These are phyloP conservation scores for Hondaea fermentalgiana DNA, from an alignment of 108 stramenopile genomes.

Conservation along the genomic window DNA sequence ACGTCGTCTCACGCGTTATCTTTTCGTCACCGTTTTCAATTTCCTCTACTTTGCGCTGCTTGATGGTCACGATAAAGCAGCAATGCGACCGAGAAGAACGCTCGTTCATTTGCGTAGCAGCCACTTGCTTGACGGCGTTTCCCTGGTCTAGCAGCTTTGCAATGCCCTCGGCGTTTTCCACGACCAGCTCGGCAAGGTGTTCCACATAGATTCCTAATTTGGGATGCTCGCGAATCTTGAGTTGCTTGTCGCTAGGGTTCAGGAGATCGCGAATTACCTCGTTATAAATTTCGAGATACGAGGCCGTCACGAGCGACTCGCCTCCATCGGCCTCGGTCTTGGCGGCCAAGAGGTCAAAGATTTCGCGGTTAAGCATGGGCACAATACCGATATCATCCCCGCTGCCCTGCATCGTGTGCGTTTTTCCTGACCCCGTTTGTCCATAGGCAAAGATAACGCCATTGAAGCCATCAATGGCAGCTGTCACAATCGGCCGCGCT, in stretches of 20 bases:
- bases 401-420: conserved; percentile 43
- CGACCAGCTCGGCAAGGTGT: conserved; percentile 59
- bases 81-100: conserved; percentile 44
- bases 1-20: background rate
- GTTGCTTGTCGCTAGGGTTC: conserved; percentile 47
- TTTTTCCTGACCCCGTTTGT: conserved; percentile 36
- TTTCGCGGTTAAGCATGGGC: conserved; percentile 74
- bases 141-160: conserved; percentile 64
- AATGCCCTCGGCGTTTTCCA: conserved; percentile 65
- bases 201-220: conserved; percentile 83
- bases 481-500: conserved; percentile 70
- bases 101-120: conserved; percentile 55
- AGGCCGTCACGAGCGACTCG: conserved; percentile 25
- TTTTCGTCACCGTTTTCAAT: background rate
- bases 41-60: conserved; percentile 33
- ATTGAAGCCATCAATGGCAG: conserved; percentile 81
- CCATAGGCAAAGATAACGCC: conserved; percentile 73
- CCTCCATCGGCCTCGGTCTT: background rate
- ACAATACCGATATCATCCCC: conserved; percentile 64
- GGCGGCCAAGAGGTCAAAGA: background rate
- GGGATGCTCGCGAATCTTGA: conserved; percentile 81
- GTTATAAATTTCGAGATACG: conserved; percentile 98
- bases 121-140: conserved; percentile 54
- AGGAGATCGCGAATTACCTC: conserved; percentile 94
- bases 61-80: conserved; percentile 61